These are phyloP conservation scores for Hymenoscyphus repandus DNA, from an alignment of 2,329 filamentous ascomycete species.

Conservation along the genomic window DNA sequence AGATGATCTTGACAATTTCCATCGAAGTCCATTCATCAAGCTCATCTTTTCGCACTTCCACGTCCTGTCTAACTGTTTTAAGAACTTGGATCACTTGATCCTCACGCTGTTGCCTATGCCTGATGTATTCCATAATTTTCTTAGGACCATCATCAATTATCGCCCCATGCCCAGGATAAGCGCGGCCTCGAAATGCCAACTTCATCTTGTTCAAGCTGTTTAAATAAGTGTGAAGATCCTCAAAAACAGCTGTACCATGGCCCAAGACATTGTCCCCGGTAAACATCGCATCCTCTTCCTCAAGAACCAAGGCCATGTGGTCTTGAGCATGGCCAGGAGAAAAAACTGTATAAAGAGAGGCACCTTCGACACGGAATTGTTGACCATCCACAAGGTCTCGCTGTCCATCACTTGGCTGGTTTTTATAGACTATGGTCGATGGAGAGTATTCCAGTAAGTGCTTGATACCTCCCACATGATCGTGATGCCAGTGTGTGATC, in stretches of 20 bases:
- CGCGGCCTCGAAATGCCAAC: conserved; percentile 57
- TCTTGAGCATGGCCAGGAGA: conserved; percentile 75
- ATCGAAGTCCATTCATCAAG: conserved; percentile 58
- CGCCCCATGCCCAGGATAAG: conserved; percentile 84
- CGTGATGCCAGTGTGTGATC: conserved; percentile 88
- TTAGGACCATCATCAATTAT: conserved; percentile 66
- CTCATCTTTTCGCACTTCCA: conserved; percentile 15
- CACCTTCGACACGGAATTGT: conserved; percentile 51
- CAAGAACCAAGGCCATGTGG: conserved; percentile 72
- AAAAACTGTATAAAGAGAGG: conserved; percentile 60
- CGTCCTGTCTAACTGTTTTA: conserved; percentile 34
- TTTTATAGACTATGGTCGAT: conserved; percentile 59
- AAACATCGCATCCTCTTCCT: conserved; percentile 78
- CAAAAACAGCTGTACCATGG: conserved; percentile 81
- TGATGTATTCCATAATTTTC: conserved; percentile 77
- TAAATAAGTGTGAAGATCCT: conserved; percentile 67
- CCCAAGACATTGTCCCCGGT: conserved; percentile 87
- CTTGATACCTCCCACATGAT: conserved; percentile 73
- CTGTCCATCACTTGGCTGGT: conserved; percentile 50
- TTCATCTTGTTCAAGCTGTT: conserved; percentile 65
- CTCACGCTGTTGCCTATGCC: conserved; percentile 75
- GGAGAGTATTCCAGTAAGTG: conserved; percentile 65
- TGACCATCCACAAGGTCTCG: conserved; percentile 51
- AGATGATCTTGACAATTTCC: conserved; percentile 85
- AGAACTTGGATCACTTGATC: conserved; percentile 68